phyloP scores from a whole-genome alignment of 75 land plant species.

The Picea sitchensis region DNA sequence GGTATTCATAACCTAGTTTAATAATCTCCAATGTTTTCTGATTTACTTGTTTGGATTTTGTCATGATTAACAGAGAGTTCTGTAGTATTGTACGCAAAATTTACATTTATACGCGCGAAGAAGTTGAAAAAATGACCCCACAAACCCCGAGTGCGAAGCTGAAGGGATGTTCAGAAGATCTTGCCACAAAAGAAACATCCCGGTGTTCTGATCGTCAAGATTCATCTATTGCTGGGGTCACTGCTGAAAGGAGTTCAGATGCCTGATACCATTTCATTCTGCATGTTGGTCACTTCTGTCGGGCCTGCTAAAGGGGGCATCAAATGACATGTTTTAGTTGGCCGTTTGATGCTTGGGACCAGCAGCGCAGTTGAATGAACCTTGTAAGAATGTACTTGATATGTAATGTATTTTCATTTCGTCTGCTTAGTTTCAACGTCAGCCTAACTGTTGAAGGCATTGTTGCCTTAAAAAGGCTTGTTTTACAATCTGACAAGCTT shows the following conservation, averaged over 20 bases:
- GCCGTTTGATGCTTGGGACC: neutral
- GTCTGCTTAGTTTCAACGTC: neutral
- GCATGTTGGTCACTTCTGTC: conserved; percentile 1
- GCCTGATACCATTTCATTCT: conserved; percentile 2
- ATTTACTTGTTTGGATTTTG: neutral
- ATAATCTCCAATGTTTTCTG: neutral
- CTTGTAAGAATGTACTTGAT: neutral
- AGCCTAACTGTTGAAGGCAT: neutral
- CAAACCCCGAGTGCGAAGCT: conserved; percentile 7
- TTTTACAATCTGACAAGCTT: conserved; percentile 1
- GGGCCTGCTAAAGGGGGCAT: neutral
- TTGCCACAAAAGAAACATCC: neutral
- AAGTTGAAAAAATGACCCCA: conserved; percentile 41
- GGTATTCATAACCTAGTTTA: neutral
- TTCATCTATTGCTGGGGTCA: conserved; percentile 4
- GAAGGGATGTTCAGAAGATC: conserved; percentile 7
- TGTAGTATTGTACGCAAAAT: conserved; percentile 54
- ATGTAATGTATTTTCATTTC: conserved; percentile 4
- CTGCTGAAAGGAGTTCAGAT: neutral
- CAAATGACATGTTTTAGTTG: conserved; percentile 3
- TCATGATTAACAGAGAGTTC: conserved; percentile 41
- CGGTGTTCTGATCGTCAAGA: conserved; percentile 8
- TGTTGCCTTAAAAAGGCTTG: neutral
- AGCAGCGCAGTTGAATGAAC: neutral
- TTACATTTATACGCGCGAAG: conserved; percentile 44